Percentiles rank a stretch among this genome's conserved stretches.
phyloP scores from a whole-genome alignment of 768 basidiomycete species.

The Mycena pura region DNA sequence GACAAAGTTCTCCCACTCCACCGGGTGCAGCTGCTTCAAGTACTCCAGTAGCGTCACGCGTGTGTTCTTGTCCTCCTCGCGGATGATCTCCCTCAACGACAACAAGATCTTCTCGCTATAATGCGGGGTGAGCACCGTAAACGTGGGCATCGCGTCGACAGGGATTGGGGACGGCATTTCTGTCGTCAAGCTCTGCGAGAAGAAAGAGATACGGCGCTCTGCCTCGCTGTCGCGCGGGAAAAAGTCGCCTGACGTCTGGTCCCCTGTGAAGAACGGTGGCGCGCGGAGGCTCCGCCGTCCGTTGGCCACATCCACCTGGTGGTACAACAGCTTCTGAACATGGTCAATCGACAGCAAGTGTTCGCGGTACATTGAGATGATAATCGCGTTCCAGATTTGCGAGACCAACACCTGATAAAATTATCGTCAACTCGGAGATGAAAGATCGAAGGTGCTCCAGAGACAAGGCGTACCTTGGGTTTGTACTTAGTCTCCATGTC shows the following conservation, averaged over 20 bases:
- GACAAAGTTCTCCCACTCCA: conserved; percentile 99
- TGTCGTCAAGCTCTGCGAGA: conserved; percentile 95
- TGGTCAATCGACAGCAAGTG: conserved; percentile 98
- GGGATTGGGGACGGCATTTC: conserved; percentile 91
- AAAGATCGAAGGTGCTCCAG: not conserved
- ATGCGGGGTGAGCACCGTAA: conserved; percentile 97
- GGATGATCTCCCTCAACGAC: conserved; percentile 96
- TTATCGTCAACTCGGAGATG: not conserved
- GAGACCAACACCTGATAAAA: conserved; percentile 85
- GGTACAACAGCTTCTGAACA: conserved; percentile 96
- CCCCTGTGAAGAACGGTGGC: conserved; percentile 97
- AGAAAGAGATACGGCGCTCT: conserved; percentile 97
- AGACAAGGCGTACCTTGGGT: conserved; percentile 84
- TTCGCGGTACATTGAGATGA: conserved; percentile 99
- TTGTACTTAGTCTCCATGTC: conserved; percentile 99
- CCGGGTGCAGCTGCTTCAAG: conserved; percentile 95
- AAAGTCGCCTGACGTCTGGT: conserved; percentile 86
- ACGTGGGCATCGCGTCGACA: conserved; percentile 99
- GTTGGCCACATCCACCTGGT: conserved; percentile 78
- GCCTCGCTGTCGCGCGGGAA: conserved; percentile 96
- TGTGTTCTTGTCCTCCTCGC: conserved; percentile 96
- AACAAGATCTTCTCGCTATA: conserved; percentile 99
- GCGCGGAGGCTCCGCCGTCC: conserved; percentile 83
- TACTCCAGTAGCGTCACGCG: conserved; percentile 98
- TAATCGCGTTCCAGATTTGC: conserved; percentile 99